Evolutionary conservation across 1,284 basidiomycete genomes (phyloP).

Genomic region (Fistulina hepatica): DNA sequence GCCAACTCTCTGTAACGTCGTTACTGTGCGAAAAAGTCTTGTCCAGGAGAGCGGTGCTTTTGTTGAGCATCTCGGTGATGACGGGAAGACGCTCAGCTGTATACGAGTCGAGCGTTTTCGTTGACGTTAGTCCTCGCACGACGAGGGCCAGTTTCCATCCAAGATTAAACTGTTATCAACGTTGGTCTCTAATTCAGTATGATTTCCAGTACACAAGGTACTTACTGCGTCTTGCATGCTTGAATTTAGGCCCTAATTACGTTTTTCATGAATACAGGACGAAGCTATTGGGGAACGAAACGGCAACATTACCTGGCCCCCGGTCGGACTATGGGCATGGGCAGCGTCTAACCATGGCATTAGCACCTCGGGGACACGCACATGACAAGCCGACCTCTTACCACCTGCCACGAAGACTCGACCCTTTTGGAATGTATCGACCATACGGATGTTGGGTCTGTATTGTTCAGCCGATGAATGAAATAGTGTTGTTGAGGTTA

Average conservation of each 20-base stretch:
- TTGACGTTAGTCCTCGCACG: slow-evolving; percentile 22
- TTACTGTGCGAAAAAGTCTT: slow-evolving; percentile 10
- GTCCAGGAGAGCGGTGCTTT: slow-evolving; percentile 16
- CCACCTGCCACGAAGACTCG: slow-evolving; percentile 16
- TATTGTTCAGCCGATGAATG: too few species aligned
- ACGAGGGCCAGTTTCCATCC: slow-evolving; percentile 33
- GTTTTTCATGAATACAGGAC: slow-evolving; percentile 1
- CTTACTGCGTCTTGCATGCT: slow-evolving; percentile 26
- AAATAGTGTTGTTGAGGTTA: too few species aligned
- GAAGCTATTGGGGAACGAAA: neutral
- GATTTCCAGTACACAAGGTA: neutral
- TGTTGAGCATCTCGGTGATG: slow-evolving; percentile 25
- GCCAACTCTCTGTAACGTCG: neutral
- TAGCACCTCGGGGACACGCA: neutral
- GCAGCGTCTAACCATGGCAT: slow-evolving; percentile 9
- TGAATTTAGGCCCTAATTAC: slow-evolving; percentile 30
- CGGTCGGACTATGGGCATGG: slow-evolving; percentile 19
- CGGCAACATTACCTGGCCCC: slow-evolving; percentile 18
- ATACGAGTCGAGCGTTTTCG: slow-evolving; percentile 25
- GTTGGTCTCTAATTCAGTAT: neutral
- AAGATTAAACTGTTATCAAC: slow-evolving; percentile 22
- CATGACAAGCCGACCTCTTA: slow-evolving; percentile 1
- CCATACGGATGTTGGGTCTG: slow-evolving; percentile 11
- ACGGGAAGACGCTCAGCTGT: slow-evolving; percentile 29
- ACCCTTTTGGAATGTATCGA: slow-evolving; percentile 13